Percentiles rank a stretch among this genome's conserved stretches.
Conservation (phyloP, 164 flowering plant genomes). For the Berberis thunbergii region DNA sequence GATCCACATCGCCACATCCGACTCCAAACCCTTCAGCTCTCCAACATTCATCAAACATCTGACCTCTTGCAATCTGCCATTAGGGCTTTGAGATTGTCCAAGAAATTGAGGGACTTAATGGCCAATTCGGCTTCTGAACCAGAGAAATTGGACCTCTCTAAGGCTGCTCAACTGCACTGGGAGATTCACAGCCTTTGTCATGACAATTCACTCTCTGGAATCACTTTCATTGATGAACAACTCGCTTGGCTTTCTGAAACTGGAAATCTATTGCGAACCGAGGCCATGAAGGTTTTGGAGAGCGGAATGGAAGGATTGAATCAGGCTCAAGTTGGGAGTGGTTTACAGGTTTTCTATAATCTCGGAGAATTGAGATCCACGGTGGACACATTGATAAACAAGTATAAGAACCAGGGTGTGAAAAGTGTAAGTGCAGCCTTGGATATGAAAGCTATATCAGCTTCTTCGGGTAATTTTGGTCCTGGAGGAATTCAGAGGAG, state of each 20-base stretch:
- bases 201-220: too few relatives aligned
- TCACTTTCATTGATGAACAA: neutral
- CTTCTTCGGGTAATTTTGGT: too few relatives aligned
- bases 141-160: too few relatives aligned
- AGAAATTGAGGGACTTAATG: too few relatives aligned
- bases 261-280: neutral
- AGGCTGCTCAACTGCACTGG: too few relatives aligned
- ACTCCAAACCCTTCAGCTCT: neutral
- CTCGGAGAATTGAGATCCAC: neutral
- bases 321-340: neutral
- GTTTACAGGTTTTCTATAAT: too few relatives aligned
- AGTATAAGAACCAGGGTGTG: neutral
- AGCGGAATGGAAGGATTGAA: slow-evolving; percentile 1
- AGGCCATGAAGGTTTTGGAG: slow-evolving; percentile 1
- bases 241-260: neutral
- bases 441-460: too few relatives aligned
- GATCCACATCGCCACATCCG: neutral
- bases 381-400: neutral
- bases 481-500: neutral
- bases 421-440: neutral
- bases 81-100: too few relatives aligned
- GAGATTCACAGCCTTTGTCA: too few relatives aligned
- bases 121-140: too few relatives aligned
- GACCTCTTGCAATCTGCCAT: neutral
- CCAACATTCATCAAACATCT: neutral